A percentile compares a stretch with the other conserved stretches of the same genome.
Evolutionary conservation across 2,329 filamentous ascomycete genomes (phyloP).

Genomic region (Beauveria pseudobassiana): DNA sequence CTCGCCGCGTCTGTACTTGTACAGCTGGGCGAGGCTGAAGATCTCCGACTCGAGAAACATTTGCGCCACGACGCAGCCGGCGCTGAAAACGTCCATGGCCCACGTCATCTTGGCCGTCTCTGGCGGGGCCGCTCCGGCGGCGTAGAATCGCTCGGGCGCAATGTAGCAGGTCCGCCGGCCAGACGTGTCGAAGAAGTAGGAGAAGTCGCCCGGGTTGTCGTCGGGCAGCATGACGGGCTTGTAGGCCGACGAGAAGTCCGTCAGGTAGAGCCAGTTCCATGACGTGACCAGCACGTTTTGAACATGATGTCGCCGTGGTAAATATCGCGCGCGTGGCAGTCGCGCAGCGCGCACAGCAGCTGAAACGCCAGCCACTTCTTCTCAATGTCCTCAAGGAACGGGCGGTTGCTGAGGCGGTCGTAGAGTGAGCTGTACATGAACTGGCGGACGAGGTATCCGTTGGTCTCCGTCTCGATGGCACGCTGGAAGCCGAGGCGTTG

Average conservation of each 20-base stretch:
- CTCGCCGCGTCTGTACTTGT: conserved; percentile 86
- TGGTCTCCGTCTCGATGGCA: conserved; percentile 83
- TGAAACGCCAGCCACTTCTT: conserved; percentile 99
- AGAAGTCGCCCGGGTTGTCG: conserved; percentile 95
- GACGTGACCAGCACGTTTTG: conserved; percentile 96
- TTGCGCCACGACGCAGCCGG: conserved; percentile 93
- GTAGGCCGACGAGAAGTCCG: conserved; percentile 94
- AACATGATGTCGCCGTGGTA: conserved; percentile 99
- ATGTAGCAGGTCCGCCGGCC: conserved; percentile 89
- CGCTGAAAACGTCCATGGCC: conserved; percentile 99
- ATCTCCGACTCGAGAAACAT: conserved; percentile 91
- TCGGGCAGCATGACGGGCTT: conserved; percentile 91
- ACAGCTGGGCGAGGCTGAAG: conserved; percentile 95
- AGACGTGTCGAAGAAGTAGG: conserved; percentile 94
- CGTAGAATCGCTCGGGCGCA: conserved; percentile 85
- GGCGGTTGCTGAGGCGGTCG: conserved; percentile 90
- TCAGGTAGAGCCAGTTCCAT: conserved; percentile 98
- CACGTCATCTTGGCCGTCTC: conserved; percentile 58
- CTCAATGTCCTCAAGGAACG: conserved; percentile 94
- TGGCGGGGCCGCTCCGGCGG: conserved; percentile 58
- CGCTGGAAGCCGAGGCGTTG: conserved; percentile 89
- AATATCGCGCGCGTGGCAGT: conserved; percentile 81
- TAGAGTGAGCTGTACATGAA: conserved; percentile 96
- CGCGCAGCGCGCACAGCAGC: conserved; percentile 81
- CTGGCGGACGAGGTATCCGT: conserved; percentile 88